Conservation (phyloP, 331 rosid genomes). For the Malus hybrid region DNA sequence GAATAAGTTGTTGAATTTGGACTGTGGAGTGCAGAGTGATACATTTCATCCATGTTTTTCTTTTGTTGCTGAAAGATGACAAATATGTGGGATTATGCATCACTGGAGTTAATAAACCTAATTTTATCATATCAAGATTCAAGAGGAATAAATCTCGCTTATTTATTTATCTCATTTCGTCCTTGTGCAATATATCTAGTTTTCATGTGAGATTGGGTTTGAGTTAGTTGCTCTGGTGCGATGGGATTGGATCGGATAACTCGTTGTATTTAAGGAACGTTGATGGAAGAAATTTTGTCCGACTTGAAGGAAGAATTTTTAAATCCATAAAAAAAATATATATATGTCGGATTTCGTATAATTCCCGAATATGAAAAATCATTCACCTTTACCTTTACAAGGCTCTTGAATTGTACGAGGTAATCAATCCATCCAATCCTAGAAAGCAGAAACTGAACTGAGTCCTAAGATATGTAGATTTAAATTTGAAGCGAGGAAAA, state of each 20-base stretch:
- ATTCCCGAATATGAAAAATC: too few relatives aligned
- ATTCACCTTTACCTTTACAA: too few relatives aligned
- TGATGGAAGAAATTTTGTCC: too few relatives aligned
- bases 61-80: neutral
- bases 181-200: neutral
- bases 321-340: too few relatives aligned
- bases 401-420: too few relatives aligned
- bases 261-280: too few relatives aligned
- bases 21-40: neutral
- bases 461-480: too few relatives aligned
- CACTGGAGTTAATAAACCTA: neutral
- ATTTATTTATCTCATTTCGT: neutral
- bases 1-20: slow-evolving; percentile 5
- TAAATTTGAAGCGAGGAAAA: neutral
- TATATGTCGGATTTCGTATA: too few relatives aligned
- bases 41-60: neutral
- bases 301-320: too few relatives aligned
- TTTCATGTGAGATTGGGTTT: neutral
- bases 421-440: too few relatives aligned
- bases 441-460: too few relatives aligned
- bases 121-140: neutral
- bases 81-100: neutral
- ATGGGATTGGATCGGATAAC: too few relatives aligned
- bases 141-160: neutral
- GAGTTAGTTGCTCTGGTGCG: neutral